Base-by-base conservation (phyloP, 2,329 filamentous ascomycete genomes). In the Dothiorella sarmentorum region DNA sequence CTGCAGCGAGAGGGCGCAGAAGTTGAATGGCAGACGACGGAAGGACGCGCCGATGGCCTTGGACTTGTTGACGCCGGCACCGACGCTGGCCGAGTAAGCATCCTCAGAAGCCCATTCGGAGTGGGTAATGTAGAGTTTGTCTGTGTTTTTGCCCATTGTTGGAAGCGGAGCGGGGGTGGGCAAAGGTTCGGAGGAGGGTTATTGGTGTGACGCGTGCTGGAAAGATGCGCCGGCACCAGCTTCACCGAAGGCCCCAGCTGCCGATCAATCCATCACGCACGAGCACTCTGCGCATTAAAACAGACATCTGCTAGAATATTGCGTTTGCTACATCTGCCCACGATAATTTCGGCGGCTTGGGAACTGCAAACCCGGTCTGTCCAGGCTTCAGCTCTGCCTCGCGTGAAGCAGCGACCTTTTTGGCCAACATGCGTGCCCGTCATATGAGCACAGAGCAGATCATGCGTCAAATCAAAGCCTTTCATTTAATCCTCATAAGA, bases 71-170 rank as follows among this genome's bases (percentile, higher is more conserved):
- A 79, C 77, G 52, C 86, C 86, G 59, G 88, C 84, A 66, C 85
- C 85, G 58, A 87, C 87, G 71, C 86, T 92, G 65, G 91, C 91
- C 29, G 89, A 89, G 75, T 90, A 97, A 60, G 90, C 86, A 74
- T 97, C 92, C 47, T 88, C 85, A 5, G 91, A 96, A 7, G 91
- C 87, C 94, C 94, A 99, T 80, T 99, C 94, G 38, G 90, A 95
- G 77, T 99, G 95, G 58, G 94, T 99, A 69, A 99, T 99, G 65
- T 75, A 76, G 49, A 76, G 73, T 56, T 75, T 76, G 64, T 76
- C 74, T 7, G 74, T 76, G 27, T 68, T 68, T 64, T 73, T 73
- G 7, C 72, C 72, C 72, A 73, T 73, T 15, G 43, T 58, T 52
- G 9, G 35, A 22, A 24, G 31, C 22, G 33, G 47, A 20, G 7